Percentiles rank a stretch among this genome's conserved stretches.
phyloP scores from a whole-genome alignment of 2,329 filamentous ascomycete genomes.

The Sarocladium brachiariae region DNA sequence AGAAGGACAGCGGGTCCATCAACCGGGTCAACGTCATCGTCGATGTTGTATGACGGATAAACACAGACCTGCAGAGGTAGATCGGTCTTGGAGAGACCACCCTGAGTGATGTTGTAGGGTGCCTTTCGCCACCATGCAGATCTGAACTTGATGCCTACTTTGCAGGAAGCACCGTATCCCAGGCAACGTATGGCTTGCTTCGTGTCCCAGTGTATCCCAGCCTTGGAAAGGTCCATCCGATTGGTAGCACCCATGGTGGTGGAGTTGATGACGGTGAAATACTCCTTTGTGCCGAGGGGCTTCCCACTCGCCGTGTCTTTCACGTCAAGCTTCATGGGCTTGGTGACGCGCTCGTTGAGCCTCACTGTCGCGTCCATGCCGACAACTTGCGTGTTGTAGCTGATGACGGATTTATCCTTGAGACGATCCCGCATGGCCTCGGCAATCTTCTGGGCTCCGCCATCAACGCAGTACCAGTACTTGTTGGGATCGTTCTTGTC shows the following conservation, averaged over 20 bases:
- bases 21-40: background rate
- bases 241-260: constrained; percentile 22
- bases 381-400: background rate
- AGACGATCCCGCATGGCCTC: background rate
- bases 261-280: constrained; percentile 25
- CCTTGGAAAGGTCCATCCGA: constrained; percentile 21
- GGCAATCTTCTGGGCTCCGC: constrained; percentile 18
- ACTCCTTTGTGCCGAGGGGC: constrained; percentile 10
- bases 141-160: constrained; percentile 29
- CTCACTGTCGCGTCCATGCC: background rate
- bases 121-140: constrained; percentile 25
- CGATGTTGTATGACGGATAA: constrained; percentile 30
- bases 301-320: background rate
- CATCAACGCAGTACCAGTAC: constrained; percentile 25
- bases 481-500: constrained; percentile 3
- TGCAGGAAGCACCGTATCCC: constrained; percentile 23
- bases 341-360: background rate
- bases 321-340: background rate
- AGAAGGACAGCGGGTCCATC: constrained; percentile 25
- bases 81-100: constrained; percentile 25
- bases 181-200: constrained; percentile 25
- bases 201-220: constrained; percentile 17
- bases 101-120: constrained; percentile 18
- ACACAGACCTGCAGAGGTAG: constrained; percentile 24
- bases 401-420: background rate